A percentile compares a stretch with the other conserved stretches of the same genome.
Conservation (phyloP, 2,329 filamentous ascomycete genomes). For the Aspergillus viridinutans region DNA sequence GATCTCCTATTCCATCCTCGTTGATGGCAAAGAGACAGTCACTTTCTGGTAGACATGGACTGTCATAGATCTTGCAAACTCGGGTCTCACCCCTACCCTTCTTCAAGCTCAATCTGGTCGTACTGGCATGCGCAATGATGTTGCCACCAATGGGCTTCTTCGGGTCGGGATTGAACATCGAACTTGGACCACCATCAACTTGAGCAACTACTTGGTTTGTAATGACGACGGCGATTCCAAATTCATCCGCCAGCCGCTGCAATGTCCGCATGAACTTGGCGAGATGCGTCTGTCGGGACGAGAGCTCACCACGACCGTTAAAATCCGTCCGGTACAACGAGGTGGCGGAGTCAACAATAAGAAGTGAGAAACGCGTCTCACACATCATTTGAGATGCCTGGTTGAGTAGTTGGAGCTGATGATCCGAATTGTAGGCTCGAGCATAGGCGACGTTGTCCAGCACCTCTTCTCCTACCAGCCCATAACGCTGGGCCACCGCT, state of each 20-base stretch:
- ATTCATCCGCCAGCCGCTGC: constrained; percentile 60
- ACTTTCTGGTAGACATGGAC: constrained; percentile 91
- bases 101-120: constrained; percentile 88
- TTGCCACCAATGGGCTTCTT: constrained; percentile 99
- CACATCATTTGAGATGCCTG: constrained; percentile 99
- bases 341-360: constrained; percentile 94
- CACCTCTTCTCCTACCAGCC: constrained; percentile 92
- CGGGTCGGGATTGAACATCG: constrained; percentile 99
- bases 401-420: constrained; percentile 90
- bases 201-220: constrained; percentile 99
- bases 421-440: constrained; percentile 95
- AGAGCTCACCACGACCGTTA: constrained; percentile 90
- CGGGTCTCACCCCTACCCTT: constrained; percentile 93
- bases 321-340: constrained; percentile 96
- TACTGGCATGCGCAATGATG: constrained; percentile 97
- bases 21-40: constrained; percentile 96
- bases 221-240: constrained; percentile 96
- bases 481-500: constrained; percentile 89
- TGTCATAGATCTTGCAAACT: constrained; percentile 99
- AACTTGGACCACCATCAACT: constrained; percentile 89
- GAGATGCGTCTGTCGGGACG: constrained; percentile 68
- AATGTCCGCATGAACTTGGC: constrained; percentile 48
- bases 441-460: constrained; percentile 98
- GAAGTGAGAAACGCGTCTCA: constrained; percentile 91
- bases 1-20: constrained; percentile 94